Evolutionary conservation across 768 basidiomycete genomes (phyloP).

Genomic region (Hydnomerulius pinastri): DNA sequence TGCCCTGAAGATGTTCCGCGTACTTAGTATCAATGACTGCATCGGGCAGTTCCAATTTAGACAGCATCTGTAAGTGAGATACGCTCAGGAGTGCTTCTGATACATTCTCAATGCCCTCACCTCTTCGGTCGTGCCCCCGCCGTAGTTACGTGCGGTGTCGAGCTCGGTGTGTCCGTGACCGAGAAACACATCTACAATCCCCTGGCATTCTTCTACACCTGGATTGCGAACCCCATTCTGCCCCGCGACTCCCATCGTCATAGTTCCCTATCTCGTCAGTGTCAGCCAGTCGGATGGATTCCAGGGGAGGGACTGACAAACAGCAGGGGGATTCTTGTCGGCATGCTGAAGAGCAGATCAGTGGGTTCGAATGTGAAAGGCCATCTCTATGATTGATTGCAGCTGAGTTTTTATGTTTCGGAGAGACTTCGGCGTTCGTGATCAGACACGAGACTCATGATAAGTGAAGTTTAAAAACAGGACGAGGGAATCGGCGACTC

Average conservation of each 20-base stretch:
- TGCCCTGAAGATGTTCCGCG: conserved; percentile 41
- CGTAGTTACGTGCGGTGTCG: conserved; percentile 54
- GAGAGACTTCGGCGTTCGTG: no score
- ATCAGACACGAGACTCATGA: no score
- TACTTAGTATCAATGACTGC: conserved; percentile 55
- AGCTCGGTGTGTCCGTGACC: conserved; percentile 45
- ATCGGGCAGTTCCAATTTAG: conserved; percentile 40
- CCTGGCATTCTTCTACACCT: conserved; percentile 36
- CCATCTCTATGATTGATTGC: no score
- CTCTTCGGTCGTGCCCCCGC: conserved; percentile 56
- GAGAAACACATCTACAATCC: conserved; percentile 48
- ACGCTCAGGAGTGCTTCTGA: not conserved
- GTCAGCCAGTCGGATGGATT: no score
- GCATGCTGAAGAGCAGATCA: no score
- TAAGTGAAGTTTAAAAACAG: no score
- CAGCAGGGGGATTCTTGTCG: no score
- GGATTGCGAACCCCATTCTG: conserved; percentile 39
- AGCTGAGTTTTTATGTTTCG: no score
- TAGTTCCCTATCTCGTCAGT: conserved; percentile 44
- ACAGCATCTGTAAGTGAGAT: conserved; percentile 34
- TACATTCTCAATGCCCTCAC: conserved; percentile 22
- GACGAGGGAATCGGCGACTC: no score
- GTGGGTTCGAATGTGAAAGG: no score
- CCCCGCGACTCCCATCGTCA: conserved; percentile 40
- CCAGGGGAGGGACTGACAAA: no score